These are phyloP conservation scores for Acacia concinna DNA, from an alignment of 331 rosid genomes.

Conservation along the genomic window DNA sequence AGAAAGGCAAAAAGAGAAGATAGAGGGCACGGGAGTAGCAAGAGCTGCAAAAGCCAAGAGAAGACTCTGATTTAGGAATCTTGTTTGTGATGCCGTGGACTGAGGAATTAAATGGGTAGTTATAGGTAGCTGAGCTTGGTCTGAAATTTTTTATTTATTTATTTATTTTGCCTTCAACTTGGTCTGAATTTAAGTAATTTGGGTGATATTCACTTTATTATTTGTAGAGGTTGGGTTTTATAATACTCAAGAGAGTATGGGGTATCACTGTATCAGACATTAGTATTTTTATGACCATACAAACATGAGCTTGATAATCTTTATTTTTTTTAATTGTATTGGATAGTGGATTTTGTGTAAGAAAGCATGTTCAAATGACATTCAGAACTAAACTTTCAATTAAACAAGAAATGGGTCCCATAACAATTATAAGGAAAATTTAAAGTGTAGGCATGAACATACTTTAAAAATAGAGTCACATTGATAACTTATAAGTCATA, in stretches of 20 bases:
- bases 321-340: neutral
- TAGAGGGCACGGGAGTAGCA: constrained; percentile 41
- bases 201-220: neutral
- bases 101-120: constrained; percentile 25
- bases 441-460: neutral
- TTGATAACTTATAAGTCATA: neutral
- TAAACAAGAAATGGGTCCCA: neutral
- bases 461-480: neutral
- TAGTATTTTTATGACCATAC: neutral
- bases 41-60: constrained; percentile 38
- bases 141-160: too few species aligned
- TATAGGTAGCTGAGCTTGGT: constrained; percentile 38
- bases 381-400: neutral
- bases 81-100: constrained; percentile 7
- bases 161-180: too few species aligned
- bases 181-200: neutral
- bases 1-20: neutral
- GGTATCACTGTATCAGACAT: neutral
- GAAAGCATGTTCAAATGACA: neutral
- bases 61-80: constrained; percentile 22
- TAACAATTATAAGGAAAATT: neutral
- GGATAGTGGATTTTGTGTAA: neutral
- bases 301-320: neutral
- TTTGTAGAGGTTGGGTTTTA: neutral
- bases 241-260: neutral